These are phyloP conservation scores for Thozetella sp. DNA, from an alignment of 495 filamentous ascomycete species.

Conservation along the genomic window DNA sequence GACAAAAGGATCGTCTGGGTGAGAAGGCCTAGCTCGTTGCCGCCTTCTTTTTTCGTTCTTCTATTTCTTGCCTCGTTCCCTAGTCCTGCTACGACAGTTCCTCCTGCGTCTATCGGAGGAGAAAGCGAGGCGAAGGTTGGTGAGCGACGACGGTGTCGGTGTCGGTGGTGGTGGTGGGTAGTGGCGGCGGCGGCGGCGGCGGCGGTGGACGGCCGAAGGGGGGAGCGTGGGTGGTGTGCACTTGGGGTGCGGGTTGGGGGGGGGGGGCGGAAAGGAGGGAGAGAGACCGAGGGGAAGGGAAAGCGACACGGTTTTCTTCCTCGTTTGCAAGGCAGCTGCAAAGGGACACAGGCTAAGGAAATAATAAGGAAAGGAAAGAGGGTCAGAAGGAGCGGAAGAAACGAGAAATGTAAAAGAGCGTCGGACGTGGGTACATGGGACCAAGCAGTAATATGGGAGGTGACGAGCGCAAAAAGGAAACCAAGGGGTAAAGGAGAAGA, in stretches of 20 bases:
- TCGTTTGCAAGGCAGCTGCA: background rate
- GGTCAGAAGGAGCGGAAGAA: conserved; percentile 11
- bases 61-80: too few relatives aligned
- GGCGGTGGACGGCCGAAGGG: too few relatives aligned
- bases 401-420: conserved; percentile 11
- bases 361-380: conserved; percentile 6
- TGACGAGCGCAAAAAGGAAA: background rate
- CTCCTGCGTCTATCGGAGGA: background rate
- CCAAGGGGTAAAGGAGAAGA: conserved; percentile 1
- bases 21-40: too few relatives aligned
- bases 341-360: conserved; percentile 6
- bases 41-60: too few relatives aligned
- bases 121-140: conserved; percentile 4
- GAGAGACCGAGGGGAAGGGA: too few relatives aligned
- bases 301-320: too few relatives aligned
- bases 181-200: background rate
- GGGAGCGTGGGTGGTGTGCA: too few relatives aligned
- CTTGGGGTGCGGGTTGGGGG: too few relatives aligned
- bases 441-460: conserved; percentile 8
- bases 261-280: too few relatives aligned
- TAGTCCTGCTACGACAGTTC: too few relatives aligned
- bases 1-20: too few relatives aligned
- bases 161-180: conserved; percentile 6
- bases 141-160: background rate
- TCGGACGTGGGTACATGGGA: conserved; percentile 2